Conservation (phyloP, 805 yeast genomes). For the Candida dajiaensis region DNA sequence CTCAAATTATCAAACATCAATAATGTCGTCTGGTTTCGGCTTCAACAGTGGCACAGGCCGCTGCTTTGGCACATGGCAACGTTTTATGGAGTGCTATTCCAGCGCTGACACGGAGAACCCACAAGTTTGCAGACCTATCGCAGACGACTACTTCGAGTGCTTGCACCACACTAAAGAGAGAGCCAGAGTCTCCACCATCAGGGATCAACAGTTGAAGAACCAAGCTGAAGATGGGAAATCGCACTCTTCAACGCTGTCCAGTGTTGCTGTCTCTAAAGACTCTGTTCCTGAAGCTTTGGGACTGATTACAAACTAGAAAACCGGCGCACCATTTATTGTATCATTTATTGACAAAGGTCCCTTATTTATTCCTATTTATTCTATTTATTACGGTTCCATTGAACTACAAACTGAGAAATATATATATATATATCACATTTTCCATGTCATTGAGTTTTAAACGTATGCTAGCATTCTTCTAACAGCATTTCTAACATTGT, state of each 20-base stretch:
- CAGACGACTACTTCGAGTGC: conserved; percentile 45
- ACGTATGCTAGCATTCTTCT: conserved; percentile 72
- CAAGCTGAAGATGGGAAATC: conserved; percentile 2
- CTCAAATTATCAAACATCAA: not conserved
- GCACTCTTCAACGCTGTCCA: conserved; percentile 2
- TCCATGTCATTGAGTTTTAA: conserved; percentile 21
- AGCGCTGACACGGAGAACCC: conserved; percentile 31
- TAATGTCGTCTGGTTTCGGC: conserved; percentile 34
- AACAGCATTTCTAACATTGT: conserved; percentile 67
- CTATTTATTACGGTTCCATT: conserved; percentile 1
- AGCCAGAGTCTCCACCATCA: conserved; percentile 20
- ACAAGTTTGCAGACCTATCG: conserved; percentile 33
- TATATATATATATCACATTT: not conserved
- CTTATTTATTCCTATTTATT: conserved; percentile 5
- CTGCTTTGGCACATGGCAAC: conserved; percentile 40
- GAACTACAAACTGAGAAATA: not conserved
- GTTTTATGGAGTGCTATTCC: conserved; percentile 41
- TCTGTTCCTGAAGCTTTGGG: conserved; percentile 21
- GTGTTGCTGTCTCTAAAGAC: conserved; percentile 9
- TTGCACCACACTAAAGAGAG: conserved; percentile 42
- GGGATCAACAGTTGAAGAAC: conserved; percentile 18
- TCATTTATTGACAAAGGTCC: not conserved
- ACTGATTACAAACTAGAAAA: conserved; percentile 5
- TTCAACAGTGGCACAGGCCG: conserved; percentile 40
- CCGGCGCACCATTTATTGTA: not conserved